Conservation (phyloP, 129 eudicot genomes). For the Arctium minus region DNA sequence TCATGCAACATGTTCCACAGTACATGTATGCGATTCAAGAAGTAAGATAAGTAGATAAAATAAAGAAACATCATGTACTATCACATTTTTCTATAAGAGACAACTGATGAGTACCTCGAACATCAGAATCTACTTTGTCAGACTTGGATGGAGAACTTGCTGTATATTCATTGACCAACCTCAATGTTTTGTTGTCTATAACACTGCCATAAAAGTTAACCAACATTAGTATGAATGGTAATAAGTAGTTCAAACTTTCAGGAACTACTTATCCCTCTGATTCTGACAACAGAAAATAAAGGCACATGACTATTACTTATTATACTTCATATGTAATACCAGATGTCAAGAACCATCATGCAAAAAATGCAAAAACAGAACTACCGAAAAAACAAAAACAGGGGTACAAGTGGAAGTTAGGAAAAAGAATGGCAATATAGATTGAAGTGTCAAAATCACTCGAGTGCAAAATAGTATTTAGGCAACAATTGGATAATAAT, state of each 20-base stretch:
- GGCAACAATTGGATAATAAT: background rate
- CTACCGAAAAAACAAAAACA: background rate
- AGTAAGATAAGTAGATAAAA: background rate
- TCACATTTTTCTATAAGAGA: background rate
- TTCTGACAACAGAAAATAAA: background rate
- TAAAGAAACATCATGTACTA: background rate
- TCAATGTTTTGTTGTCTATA: constrained; percentile 78
- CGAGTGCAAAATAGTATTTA: background rate
- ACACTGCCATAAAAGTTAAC: constrained; percentile 48
- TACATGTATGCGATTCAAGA: constrained; percentile 3
- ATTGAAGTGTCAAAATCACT: background rate
- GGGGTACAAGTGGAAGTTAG: background rate
- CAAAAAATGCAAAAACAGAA: background rate
- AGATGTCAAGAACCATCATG: background rate
- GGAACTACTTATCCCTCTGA: constrained; percentile 11
- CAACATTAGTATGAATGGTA: constrained; percentile 16
- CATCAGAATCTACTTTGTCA: constrained; percentile 60
- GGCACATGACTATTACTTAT: background rate
- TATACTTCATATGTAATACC: background rate
- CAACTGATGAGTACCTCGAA: constrained; percentile 62
- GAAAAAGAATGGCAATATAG: background rate
- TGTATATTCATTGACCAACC: constrained; percentile 62
- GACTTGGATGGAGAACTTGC: constrained; percentile 71
- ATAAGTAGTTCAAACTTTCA: constrained; percentile 5
- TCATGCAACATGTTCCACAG: constrained; percentile 2